Evolutionary conservation across 805 yeast species (phyloP), one percentile per base, ranked within the genome.

Genomic region (Yarrowia sp.): DNA sequence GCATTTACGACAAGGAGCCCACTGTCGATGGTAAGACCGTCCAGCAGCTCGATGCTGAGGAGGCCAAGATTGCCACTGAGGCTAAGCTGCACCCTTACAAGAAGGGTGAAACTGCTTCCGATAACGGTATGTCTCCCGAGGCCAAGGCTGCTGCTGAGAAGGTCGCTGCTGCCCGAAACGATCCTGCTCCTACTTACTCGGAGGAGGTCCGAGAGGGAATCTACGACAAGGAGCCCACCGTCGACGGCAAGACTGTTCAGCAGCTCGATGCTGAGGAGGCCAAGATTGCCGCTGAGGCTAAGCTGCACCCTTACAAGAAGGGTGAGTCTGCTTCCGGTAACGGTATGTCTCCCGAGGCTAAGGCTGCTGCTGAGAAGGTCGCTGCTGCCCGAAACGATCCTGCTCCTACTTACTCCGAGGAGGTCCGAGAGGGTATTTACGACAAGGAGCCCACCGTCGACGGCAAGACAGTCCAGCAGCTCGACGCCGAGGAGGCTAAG

Each of bases 371-470:
- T 32, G 41, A 51, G 41, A 51, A 51, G 58, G 58, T 51, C 14
- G 58, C 58, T 22, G 58, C 58, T 4, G 58, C 58, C 9, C 40
- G 41, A n/a, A 51, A 51, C 30, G 24, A 51, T 21, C n/a, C 41
- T 17, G 58, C 22, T 9, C 58, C 58, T n/a, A 51, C 58, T 11
- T 51, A 51, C 41, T 51, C 58, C 22, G 58, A 51, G 58, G 58
- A 51, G 58, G 58, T 51, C 14, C 32, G 28, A 22, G 58, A 51
- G 32, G 41, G 58, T 2, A 10, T 33, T 21, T n/a, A 51, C 21
- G 58, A 51, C 41, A 33, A 51, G 58, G 41, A 51, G 58, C 58
- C 58, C 58, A 51, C 58, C 33, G 58, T 51, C 11, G 58, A 51
- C n/a, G 58, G 58, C 16, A 51, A 51, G 58, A 51, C 58, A 11